Evolutionary conservation across 495 filamentous ascomycete genomes (phyloP), one percentile per base, ranked within the genome.

Genomic region (Parmelia sp.): DNA sequence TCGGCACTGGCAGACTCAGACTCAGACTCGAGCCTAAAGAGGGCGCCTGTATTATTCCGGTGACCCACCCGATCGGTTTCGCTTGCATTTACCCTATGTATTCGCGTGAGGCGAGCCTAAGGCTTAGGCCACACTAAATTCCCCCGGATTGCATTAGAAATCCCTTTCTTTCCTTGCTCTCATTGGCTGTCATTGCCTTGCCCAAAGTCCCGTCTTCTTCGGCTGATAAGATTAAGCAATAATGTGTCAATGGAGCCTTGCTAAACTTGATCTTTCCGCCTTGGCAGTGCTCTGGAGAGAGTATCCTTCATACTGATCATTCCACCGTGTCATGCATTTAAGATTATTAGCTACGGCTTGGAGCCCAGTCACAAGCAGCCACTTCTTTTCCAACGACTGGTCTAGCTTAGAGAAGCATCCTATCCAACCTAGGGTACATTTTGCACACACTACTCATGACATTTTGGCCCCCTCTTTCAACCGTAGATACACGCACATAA

Each of bases 191-290:
- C 3, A 21, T 9, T 33, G 27, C 51, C 21, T 29, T 64, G 29
- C 0, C 15, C 15, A 0, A 37, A 40, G 21, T 27, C n/a, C n/a
- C n/a, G n/a, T 53, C 27, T 5, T 14, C 31, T 42, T 39, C 40
- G 53, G 45, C 4, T 60, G 55, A 64, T 64, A 58, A 64, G 62
- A 64, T 64, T 53, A 64, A 59, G 53, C 40, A 42, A 58, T 40
- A 42, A 64, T 59, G 57, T 59, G 56, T 59, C 57, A 59, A 39
- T n/a, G 29, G 27, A 58, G 57, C 15, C 0, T 17, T 31, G 49
- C 2, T 31, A 31, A 31, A 6, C 9, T 31, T 31, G 25, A 8
- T 15, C 27, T 53, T 53, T 21, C 49, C 49, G 49, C 27, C 49
- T 53, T 33, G 27, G 25, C 7, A 7, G 19, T 17, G 49, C 49